Percentiles rank a stretch among this genome's conserved stretches.
Conservation (phyloP, 2,329 filamentous ascomycete genomes). For the Colletotrichum filicis region DNA sequence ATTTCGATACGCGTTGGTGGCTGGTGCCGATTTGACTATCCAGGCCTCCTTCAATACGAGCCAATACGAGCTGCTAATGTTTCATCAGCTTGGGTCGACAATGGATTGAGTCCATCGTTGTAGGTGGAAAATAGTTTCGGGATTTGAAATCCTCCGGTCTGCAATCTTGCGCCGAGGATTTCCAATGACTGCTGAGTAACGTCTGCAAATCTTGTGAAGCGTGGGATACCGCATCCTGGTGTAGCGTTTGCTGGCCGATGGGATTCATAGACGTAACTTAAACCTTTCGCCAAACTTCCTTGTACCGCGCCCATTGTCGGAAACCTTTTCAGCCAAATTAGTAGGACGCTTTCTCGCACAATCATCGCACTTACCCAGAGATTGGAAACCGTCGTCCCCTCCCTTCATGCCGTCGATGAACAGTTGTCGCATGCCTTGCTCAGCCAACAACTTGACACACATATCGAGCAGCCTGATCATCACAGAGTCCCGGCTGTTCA, state of each 20-base stretch:
- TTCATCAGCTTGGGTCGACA: neutral
- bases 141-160: neutral
- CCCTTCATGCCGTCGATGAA: conserved; percentile 67
- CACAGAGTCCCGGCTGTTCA: conserved; percentile 58
- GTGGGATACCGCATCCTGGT: neutral
- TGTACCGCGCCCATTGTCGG: conserved; percentile 67
- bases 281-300: conserved; percentile 58
- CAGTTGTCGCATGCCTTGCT: conserved; percentile 63
- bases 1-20: neutral
- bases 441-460: conserved; percentile 59
- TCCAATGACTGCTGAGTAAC: neutral
- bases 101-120: neutral
- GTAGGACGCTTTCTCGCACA: neutral
- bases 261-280: conserved; percentile 2
- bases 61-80: neutral
- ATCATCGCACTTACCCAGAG: conserved; percentile 57
- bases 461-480: conserved; percentile 65
- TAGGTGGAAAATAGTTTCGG: neutral
- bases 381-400: conserved; percentile 60
- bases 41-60: neutral
- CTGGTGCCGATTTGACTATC: neutral
- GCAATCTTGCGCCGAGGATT: neutral
- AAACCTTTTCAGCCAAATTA: conserved; percentile 55
- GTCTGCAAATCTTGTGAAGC: neutral
- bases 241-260: neutral